A percentile compares a stretch with the other conserved stretches of the same genome.
phyloP scores from a whole-genome alignment of 2,329 filamentous ascomycete genomes.

The Fusarium tanahbumbuense region DNA sequence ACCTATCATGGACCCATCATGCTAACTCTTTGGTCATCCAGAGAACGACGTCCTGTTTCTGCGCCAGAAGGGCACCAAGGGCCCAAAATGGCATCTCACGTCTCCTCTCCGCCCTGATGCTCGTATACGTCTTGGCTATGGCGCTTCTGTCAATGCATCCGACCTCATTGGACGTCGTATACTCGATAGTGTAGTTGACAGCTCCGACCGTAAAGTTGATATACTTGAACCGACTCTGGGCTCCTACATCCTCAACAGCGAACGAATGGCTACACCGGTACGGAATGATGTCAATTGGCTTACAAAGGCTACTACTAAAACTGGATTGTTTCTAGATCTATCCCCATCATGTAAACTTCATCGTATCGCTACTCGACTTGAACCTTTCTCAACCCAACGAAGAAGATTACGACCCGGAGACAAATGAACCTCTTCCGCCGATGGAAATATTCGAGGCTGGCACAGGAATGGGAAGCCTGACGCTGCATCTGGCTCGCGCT shows the following conservation, averaged over 20 bases:
- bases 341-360: slow-evolving; percentile 78
- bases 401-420: slow-evolving; percentile 44
- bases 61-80: slow-evolving; percentile 52
- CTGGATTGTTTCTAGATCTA: slow-evolving; percentile 58
- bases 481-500: slow-evolving; percentile 78
- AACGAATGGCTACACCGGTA: slow-evolving; percentile 77
- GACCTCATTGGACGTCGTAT: slow-evolving; percentile 73
- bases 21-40: slow-evolving; percentile 34
- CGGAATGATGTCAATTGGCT: not conserved
- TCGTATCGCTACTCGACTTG: slow-evolving; percentile 81
- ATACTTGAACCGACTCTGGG: slow-evolving; percentile 75
- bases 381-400: slow-evolving; percentile 63
- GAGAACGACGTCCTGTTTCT: slow-evolving; percentile 57
- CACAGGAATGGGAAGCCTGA: slow-evolving; percentile 85
- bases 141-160: slow-evolving; percentile 60
- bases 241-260: slow-evolving; percentile 76
- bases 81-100: slow-evolving; percentile 55
- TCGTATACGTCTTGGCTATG: slow-evolving; percentile 55
- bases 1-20: slow-evolving; percentile 7
- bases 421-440: slow-evolving; percentile 53
- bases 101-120: slow-evolving; percentile 49
- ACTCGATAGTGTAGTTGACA: slow-evolving; percentile 69
- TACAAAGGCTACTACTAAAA: not conserved
- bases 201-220: slow-evolving; percentile 62
- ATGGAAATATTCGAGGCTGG: slow-evolving; percentile 86